These are phyloP conservation scores for Sisymbrium altissimum DNA, from an alignment of 345 rosid genomes.

Conservation along the genomic window DNA sequence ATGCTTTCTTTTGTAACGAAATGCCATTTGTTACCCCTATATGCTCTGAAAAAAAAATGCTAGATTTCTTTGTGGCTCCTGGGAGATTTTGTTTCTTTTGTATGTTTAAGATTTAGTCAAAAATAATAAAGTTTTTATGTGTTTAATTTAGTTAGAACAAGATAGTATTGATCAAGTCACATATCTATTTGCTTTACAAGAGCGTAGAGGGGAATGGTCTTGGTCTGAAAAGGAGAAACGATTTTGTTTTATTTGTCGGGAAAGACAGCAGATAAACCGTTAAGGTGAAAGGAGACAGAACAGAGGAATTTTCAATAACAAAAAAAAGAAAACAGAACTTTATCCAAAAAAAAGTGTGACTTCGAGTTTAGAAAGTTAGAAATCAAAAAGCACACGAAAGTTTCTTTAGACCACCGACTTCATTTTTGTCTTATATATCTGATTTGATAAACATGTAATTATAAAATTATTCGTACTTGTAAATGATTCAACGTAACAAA, in stretches of 20 bases:
- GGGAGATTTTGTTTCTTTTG: not conserved
- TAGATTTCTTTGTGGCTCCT: not conserved
- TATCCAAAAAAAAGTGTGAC: not conserved
- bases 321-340: not conserved
- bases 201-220: not conserved
- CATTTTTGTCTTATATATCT: not conserved
- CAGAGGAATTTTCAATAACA: not conserved
- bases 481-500: not conserved
- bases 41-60: too few relatives aligned
- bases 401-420: constrained; percentile 37
- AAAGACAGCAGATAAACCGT: constrained; percentile 24
- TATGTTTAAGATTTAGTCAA: not conserved
- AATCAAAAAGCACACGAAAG: not conserved
- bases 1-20: too few relatives aligned
- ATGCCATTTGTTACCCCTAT: too few relatives aligned
- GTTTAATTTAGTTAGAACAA: not conserved
- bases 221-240: constrained; percentile 15
- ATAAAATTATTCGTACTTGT: not conserved
- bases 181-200: not conserved
- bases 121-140: not conserved
- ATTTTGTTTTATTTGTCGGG: constrained; percentile 14
- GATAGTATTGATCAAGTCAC: not conserved
- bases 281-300: constrained; percentile 8
- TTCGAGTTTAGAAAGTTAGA: constrained; percentile 13
- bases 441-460: not conserved